phyloP scores from a whole-genome alignment of 148 eudicot species.

The Fagopyrum homotropicum region DNA sequence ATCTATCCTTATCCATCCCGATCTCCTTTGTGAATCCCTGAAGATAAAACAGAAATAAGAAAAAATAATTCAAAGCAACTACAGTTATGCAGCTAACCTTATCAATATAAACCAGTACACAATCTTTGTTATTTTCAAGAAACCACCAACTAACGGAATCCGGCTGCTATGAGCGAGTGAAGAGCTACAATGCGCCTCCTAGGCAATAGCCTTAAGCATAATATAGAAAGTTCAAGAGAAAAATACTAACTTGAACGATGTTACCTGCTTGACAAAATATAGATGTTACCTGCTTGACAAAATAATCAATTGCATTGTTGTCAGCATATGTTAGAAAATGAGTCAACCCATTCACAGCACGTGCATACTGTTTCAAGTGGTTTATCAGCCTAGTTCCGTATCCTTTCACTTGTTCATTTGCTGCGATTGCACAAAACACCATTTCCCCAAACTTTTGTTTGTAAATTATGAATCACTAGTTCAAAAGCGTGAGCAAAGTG shows the following conservation, averaged over 20 bases:
- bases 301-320: slow-evolving; percentile 98
- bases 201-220: slow-evolving; percentile 1
- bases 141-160: neutral
- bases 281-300: slow-evolving; percentile 70
- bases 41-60: slow-evolving; percentile 16
- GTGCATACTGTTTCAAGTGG: slow-evolving; percentile 94
- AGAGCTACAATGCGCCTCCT: neutral
- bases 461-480: slow-evolving; percentile 4
- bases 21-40: slow-evolving; percentile 98
- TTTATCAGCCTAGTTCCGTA: slow-evolving; percentile 98
- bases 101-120: neutral
- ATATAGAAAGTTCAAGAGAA: neutral
- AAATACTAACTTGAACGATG: neutral
- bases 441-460: slow-evolving; percentile 99
- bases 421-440: slow-evolving; percentile 94
- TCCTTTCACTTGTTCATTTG: slow-evolving; percentile 98
- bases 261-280: slow-evolving; percentile 90
- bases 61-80: neutral
- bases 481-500: too few relatives aligned
- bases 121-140: neutral
- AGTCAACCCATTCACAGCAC: slow-evolving; percentile 85
- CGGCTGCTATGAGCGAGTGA: neutral
- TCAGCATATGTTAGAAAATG: slow-evolving; percentile 98
- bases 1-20: slow-evolving; percentile 78
- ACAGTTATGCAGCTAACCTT: neutral